Evolutionary conservation across 345 rosid species (phyloP).

Genomic region (Citropsis articulata): DNA sequence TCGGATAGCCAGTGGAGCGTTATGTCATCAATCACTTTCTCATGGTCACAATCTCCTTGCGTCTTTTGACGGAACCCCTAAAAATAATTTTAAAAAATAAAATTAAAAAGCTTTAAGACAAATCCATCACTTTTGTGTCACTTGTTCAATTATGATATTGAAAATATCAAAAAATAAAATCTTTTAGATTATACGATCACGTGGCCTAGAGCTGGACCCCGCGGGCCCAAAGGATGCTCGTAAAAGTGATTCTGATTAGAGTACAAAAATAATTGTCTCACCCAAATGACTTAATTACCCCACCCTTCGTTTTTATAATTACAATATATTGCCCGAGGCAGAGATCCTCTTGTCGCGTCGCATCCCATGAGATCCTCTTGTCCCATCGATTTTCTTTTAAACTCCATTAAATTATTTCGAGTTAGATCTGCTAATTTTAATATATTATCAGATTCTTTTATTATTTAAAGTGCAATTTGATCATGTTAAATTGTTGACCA

Average conservation of each 20-base stretch:
- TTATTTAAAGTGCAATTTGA: background rate
- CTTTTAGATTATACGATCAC: background rate
- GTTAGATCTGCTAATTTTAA: background rate
- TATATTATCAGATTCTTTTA: no score
- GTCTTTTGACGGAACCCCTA: background rate
- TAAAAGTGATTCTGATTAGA: background rate
- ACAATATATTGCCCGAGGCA: no score
- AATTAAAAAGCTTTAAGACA: background rate
- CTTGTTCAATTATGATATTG: background rate
- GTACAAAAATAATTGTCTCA: background rate
- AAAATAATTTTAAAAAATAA: background rate
- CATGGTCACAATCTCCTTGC: background rate
- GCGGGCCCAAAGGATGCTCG: background rate
- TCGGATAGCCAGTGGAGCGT: background rate
- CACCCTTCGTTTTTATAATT: background rate
- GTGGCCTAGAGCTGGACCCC: slow-evolving; percentile 8
- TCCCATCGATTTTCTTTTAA: background rate
- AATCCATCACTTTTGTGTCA: background rate
- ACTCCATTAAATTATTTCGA: background rate
- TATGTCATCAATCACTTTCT: slow-evolving; percentile 1
- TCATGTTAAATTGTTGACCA: background rate
- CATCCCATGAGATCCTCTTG: background rate
- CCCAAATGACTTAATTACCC: background rate
- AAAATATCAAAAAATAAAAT: background rate
- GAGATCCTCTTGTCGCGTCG: background rate